These are phyloP conservation scores for Coniferiporia sulphurascens DNA, from an alignment of 1,284 basidiomycete species.

Conservation along the genomic window DNA sequence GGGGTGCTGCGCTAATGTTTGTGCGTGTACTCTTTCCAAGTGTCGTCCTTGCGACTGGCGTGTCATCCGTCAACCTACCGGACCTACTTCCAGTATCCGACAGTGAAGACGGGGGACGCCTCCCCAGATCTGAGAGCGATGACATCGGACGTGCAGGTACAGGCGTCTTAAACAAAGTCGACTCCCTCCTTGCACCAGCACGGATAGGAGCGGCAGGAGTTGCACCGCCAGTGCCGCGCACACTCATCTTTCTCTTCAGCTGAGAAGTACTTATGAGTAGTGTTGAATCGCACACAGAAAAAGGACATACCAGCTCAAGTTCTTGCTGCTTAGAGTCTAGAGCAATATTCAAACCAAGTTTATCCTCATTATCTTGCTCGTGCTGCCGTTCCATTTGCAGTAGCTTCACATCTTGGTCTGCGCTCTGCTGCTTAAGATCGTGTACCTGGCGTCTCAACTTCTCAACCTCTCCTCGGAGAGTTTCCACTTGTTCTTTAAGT, in stretches of 20 bases:
- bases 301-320: conserved; percentile 67
- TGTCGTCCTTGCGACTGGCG: conserved; percentile 25
- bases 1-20: conserved; percentile 32
- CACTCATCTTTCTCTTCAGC: conserved; percentile 69
- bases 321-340: conserved; percentile 89
- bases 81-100: conserved; percentile 47
- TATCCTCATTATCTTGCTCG: conserved; percentile 68
- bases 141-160: conserved; percentile 52
- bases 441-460: conserved; percentile 61
- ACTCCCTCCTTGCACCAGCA: conserved; percentile 1
- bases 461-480: conserved; percentile 59
- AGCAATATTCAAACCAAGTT: conserved; percentile 77
- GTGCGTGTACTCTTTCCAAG: conserved; percentile 47
- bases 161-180: conserved; percentile 34
- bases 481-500: conserved; percentile 43
- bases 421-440: conserved; percentile 72
- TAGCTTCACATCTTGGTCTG: conserved; percentile 77
- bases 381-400: conserved; percentile 67
- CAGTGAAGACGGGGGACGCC: conserved; percentile 40
- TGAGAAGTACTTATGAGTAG: conserved; percentile 27
- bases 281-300: conserved; percentile 4
- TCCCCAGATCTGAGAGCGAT: conserved; percentile 50
- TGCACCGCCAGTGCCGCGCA: conserved; percentile 55
- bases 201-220: conserved; percentile 45
- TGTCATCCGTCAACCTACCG: conserved; percentile 27